These are phyloP conservation scores for Nothophytophthora sp. DNA, from an alignment of 352 stramenopile genomes.

Conservation along the genomic window DNA sequence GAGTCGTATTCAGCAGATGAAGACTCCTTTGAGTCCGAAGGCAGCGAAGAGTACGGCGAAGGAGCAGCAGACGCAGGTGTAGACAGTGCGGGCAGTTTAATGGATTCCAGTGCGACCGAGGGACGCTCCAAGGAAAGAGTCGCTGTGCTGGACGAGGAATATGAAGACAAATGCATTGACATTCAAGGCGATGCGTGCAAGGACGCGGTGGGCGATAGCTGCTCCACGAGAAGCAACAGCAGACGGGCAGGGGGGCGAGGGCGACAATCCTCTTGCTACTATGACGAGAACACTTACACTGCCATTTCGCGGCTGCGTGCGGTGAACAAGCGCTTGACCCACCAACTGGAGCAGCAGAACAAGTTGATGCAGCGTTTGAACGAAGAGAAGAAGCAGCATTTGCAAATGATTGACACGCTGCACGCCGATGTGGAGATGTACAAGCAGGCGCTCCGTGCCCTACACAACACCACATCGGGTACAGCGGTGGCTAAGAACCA, in stretches of 20 bases:
- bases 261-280: conserved; percentile 28
- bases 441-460: conserved; percentile 46
- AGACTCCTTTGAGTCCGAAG: conserved; percentile 35
- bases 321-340: conserved; percentile 46
- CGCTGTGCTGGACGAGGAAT: background rate
- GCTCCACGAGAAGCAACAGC: background rate
- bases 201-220: background rate
- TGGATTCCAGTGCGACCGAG: background rate
- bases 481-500: background rate
- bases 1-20: conserved; percentile 35
- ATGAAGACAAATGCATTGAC: background rate
- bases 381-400: conserved; percentile 56
- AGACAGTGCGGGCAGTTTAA: background rate
- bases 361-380: conserved; percentile 44
- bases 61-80: background rate
- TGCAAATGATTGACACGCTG: conserved; percentile 40
- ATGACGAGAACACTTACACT: conserved; percentile 60
- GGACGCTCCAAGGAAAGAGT: background rate
- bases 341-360: conserved; percentile 51
- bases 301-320: conserved; percentile 49
- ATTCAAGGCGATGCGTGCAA: background rate
- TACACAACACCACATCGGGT: conserved; percentile 13
- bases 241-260: conserved; percentile 3
- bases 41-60: conserved; percentile 2
- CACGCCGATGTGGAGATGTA: conserved; percentile 43